phyloP scores from a whole-genome alignment of 2,329 filamentous ascomycete species.

The Epichloe aotearoae region DNA sequence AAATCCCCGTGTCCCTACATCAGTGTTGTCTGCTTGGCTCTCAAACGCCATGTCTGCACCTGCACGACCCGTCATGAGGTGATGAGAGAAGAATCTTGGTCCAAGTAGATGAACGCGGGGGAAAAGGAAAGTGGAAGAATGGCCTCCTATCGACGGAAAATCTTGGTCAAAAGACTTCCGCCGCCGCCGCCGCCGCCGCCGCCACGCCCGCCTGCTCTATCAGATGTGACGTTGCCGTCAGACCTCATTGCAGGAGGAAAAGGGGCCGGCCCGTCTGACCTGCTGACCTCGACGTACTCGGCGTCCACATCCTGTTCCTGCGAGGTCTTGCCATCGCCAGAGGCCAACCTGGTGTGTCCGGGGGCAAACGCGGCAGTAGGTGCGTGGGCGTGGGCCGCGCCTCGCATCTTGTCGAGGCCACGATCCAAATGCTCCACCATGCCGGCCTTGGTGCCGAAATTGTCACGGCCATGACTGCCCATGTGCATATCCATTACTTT shows the following conservation, averaged over 20 bases:
- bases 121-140: too few species aligned
- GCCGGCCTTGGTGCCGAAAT: slow-evolving; percentile 31
- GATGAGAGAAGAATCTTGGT: background rate
- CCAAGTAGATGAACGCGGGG: background rate
- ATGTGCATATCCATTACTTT: slow-evolving; percentile 27
- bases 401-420: slow-evolving; percentile 31
- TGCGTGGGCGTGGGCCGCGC: slow-evolving; percentile 7
- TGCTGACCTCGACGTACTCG: slow-evolving; percentile 22
- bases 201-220: slow-evolving; percentile 13
- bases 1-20: too few species aligned
- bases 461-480: slow-evolving; percentile 17
- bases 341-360: slow-evolving; percentile 18
- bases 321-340: slow-evolving; percentile 10
- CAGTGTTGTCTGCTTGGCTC: too few species aligned
- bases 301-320: slow-evolving; percentile 16
- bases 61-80: too few species aligned
- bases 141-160: slow-evolving; percentile 17
- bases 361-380: slow-evolving; percentile 12
- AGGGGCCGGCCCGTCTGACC: slow-evolving; percentile 12
- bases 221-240: slow-evolving; percentile 7
- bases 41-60: too few species aligned
- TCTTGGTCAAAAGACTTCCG: slow-evolving; percentile 21
- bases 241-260: background rate
- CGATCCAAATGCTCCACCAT: slow-evolving; percentile 36
- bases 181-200: slow-evolving; percentile 15